phyloP scores from a whole-genome alignment of 441 rosid genomes.

The Euphorbia celastroides region DNA sequence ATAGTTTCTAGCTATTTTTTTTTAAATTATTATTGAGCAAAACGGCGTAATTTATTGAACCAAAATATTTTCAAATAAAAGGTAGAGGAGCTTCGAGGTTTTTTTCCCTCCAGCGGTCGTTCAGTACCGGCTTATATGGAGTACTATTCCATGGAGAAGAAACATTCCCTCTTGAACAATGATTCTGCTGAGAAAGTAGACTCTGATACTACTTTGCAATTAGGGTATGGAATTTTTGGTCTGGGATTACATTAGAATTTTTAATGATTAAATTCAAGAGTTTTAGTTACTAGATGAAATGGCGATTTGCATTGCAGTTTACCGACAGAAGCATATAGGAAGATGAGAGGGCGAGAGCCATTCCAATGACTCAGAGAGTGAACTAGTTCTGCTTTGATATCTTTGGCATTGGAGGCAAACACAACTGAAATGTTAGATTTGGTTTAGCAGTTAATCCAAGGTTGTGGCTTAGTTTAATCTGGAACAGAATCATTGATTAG shows the following conservation, averaged over 20 bases:
- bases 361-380: constrained; percentile 41
- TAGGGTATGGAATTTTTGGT: constrained; percentile 43
- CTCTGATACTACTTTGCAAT: constrained; percentile 79
- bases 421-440: constrained; percentile 26
- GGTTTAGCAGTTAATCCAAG: constrained; percentile 22
- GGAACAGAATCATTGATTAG: too few relatives aligned
- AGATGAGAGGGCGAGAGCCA: constrained; percentile 50
- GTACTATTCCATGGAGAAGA: constrained; percentile 46
- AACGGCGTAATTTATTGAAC: neutral
- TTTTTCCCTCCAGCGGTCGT: constrained; percentile 43
- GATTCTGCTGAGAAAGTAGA: constrained; percentile 44
- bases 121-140: constrained; percentile 43
- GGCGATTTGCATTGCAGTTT: constrained; percentile 45
- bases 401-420: constrained; percentile 19
- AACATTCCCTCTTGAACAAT: constrained; percentile 32
- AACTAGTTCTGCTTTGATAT: constrained; percentile 24
- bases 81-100: constrained; percentile 80
- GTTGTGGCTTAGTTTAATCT: constrained; percentile 7
- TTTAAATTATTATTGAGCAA: neutral
- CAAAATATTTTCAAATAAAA: constrained; percentile 17
- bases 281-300: too few relatives aligned
- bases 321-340: constrained; percentile 45
- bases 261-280: too few relatives aligned
- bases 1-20: constrained; percentile 12
- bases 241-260: too few relatives aligned